A percentile compares a stretch with the other conserved stretches of the same genome.
Conservation (phyloP, 2,329 filamentous ascomycete genomes). For the Fusarium nodosum region DNA sequence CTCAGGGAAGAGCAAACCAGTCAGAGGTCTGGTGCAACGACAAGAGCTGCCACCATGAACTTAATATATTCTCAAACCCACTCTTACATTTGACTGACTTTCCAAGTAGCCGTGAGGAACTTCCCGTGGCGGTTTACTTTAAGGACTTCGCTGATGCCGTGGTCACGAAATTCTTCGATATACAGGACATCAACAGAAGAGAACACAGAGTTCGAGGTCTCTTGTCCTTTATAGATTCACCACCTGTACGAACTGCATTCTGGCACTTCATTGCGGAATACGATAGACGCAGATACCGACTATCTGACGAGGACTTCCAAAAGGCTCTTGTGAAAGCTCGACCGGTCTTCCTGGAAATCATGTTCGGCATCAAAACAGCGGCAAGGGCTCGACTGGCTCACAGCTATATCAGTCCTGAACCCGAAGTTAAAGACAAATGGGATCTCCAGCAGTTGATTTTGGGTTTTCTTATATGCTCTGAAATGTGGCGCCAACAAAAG, state of each 20-base stretch:
- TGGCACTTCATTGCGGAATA: constrained; percentile 29
- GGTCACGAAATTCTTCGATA: constrained; percentile 24
- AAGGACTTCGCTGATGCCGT: constrained; percentile 39
- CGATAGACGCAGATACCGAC: background rate
- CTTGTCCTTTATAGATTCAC: constrained; percentile 47
- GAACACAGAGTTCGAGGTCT: constrained; percentile 34
- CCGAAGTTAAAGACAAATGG: constrained; percentile 4
- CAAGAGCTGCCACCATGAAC: constrained; percentile 28
- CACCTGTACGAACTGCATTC: constrained; percentile 46
- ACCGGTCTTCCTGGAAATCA: constrained; percentile 32
- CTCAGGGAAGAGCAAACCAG: constrained; percentile 39
- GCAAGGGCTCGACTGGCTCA: constrained; percentile 20
- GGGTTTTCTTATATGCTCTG: constrained; percentile 46
- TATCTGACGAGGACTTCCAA: constrained; percentile 16
- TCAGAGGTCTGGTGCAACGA: constrained; percentile 38
- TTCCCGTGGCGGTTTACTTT: constrained; percentile 35
- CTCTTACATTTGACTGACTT: constrained; percentile 13
- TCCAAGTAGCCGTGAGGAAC: constrained; percentile 8
- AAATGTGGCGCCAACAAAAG: constrained; percentile 48
- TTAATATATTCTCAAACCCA: constrained; percentile 26
- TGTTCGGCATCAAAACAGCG: constrained; percentile 36
- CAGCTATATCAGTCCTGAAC: constrained; percentile 13
- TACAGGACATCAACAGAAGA: constrained; percentile 10
- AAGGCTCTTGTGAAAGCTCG: constrained; percentile 20
- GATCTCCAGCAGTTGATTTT: constrained; percentile 35